Base-by-base conservation (phyloP, 2,329 filamentous ascomycete genomes). In the Raffaelea arxii region DNA sequence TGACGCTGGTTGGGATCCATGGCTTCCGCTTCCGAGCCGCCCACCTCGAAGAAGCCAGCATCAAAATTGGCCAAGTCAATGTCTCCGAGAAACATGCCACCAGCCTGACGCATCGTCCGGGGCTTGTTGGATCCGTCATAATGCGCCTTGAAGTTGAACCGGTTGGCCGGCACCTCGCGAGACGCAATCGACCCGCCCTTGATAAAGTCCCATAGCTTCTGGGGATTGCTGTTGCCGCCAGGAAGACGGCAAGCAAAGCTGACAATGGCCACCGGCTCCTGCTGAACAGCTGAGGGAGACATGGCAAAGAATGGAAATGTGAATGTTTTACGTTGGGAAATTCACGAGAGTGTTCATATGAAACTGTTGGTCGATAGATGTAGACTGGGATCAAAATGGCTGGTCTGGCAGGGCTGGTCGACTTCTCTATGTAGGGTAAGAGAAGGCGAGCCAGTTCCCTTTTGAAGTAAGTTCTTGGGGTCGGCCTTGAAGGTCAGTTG, bases 41-140 rank as follows among this genome's bases (percentile, higher is more conserved):
- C 58, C 49, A 67, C 64, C 37, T 59, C 61, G 54, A 67, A 63
- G 53, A 71, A 70, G 4, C 58, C 55, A 4, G 63, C 54, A 10
- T 66, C 62, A 32, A 65, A 64, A 24, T 53, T 48, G 3, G 57
- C 54, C 7, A 58, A 53, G 14, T 36, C 32, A n/a, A n/a, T 18
- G 6, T 36, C 32, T 6, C 16, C 14, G 16, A 36, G 32, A 16
- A n/a, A 36, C n/a, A n/a, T n/a, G 7, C 14, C 16, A n/a, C n/a
- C n/a, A n/a, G 16, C 19, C 32, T 36, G 14, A 18, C 16, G 14
- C 7, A n/a, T 18, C 14, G 32, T 36, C 14, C 32, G 32, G 32
- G 14, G 14, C 16, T 36, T 12, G 14, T 12, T 36, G 14, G 16
- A 12, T 12, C 32, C 32, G 16, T 36, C 19, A 18, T n/a, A 18